Evolutionary conservation across 2,329 filamentous ascomycete species (phyloP).

Genomic region (Phialemoniopsis sp.): DNA sequence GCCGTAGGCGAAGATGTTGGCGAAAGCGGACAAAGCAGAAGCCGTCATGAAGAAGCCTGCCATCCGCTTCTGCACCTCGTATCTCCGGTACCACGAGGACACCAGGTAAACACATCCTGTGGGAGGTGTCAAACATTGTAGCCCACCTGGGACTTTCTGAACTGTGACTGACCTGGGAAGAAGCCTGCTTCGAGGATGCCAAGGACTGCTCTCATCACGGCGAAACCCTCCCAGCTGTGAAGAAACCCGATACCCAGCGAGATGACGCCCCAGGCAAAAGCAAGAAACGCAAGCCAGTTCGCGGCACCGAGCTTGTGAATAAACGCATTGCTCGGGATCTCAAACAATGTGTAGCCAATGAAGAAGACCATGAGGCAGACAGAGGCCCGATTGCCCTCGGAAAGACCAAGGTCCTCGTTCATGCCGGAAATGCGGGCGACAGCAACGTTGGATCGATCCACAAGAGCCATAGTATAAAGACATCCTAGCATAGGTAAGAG

Average conservation of each 20-base stretch:
- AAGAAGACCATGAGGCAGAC: slow-evolving; percentile 56
- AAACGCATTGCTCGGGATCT: slow-evolving; percentile 57
- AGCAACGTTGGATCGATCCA: slow-evolving; percentile 43
- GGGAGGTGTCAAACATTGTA: slow-evolving; percentile 23
- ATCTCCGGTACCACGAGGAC: slow-evolving; percentile 63
- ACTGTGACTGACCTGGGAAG: too few species aligned
- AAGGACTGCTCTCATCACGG: slow-evolving; percentile 32
- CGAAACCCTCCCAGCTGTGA: slow-evolving; percentile 7
- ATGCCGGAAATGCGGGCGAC: slow-evolving; percentile 53
- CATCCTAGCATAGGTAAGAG: slow-evolving; percentile 36
- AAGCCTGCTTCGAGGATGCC: slow-evolving; percentile 53
- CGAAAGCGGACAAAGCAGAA: slow-evolving; percentile 19
- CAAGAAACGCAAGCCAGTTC: slow-evolving; percentile 59
- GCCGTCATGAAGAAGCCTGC: slow-evolving; percentile 23
- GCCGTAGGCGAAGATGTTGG: slow-evolving; percentile 16
- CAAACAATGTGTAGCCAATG: slow-evolving; percentile 61
- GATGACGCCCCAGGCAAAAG: slow-evolving; percentile 35
- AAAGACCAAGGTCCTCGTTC: slow-evolving; percentile 28
- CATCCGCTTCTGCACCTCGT: slow-evolving; percentile 58
- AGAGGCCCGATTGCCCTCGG: slow-evolving; percentile 59
- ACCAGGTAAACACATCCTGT: slow-evolving; percentile 52
- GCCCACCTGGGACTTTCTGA: neutral
- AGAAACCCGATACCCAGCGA: slow-evolving; percentile 29
- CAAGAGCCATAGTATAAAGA: slow-evolving; percentile 49
- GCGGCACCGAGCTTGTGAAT: slow-evolving; percentile 57